These are phyloP conservation scores for Wilhelminamyces savonicus DNA, from an alignment of 805 yeast genomes.

Conservation along the genomic window DNA sequence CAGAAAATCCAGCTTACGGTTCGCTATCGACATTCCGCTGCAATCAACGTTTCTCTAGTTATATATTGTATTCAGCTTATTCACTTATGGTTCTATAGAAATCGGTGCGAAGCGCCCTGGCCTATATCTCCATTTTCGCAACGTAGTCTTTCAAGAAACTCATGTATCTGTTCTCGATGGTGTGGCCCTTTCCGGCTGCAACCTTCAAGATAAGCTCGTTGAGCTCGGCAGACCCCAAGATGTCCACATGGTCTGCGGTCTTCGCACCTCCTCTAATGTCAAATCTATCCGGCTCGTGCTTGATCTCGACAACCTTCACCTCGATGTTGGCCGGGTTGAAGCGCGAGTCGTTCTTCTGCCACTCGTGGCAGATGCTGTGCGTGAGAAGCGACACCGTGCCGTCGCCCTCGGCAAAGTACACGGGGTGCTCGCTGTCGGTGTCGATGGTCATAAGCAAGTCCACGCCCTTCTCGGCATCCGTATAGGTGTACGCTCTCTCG, in stretches of 20 bases:
- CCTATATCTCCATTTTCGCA: conserved; percentile 42
- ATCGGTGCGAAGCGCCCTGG: too few relatives aligned
- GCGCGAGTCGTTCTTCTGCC: conserved; percentile 61
- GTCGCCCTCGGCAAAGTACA: conserved; percentile 85
- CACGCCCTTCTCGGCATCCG: conserved; percentile 50
- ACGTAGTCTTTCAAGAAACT: conserved; percentile 65
- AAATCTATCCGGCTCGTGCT: conserved; percentile 87
- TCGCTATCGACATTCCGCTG: too few relatives aligned
- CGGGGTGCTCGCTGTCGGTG: conserved; percentile 55
- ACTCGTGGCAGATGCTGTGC: conserved; percentile 86
- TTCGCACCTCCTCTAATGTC: conserved; percentile 97
- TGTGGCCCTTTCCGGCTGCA: conserved; percentile 73
- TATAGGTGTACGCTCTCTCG: conserved; percentile 85
- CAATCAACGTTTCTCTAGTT: too few relatives aligned
- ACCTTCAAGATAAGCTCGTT: conserved; percentile 80
- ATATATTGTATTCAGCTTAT: too few relatives aligned
- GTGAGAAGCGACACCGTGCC: conserved; percentile 89
- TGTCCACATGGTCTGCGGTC: conserved; percentile 97
- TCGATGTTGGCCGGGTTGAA: conserved; percentile 73
- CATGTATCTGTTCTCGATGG: conserved; percentile 51
- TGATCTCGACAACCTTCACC: conserved; percentile 83
- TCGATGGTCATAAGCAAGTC: conserved; percentile 67
- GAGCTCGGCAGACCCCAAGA: conserved; percentile 85
- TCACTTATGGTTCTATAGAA: too few relatives aligned
- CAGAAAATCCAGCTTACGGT: too few relatives aligned